Percentiles rank a stretch among this genome's conserved stretches.
Conservation (phyloP, 352 stramenopile species). For the Pythium rhizo-oryzae region DNA sequence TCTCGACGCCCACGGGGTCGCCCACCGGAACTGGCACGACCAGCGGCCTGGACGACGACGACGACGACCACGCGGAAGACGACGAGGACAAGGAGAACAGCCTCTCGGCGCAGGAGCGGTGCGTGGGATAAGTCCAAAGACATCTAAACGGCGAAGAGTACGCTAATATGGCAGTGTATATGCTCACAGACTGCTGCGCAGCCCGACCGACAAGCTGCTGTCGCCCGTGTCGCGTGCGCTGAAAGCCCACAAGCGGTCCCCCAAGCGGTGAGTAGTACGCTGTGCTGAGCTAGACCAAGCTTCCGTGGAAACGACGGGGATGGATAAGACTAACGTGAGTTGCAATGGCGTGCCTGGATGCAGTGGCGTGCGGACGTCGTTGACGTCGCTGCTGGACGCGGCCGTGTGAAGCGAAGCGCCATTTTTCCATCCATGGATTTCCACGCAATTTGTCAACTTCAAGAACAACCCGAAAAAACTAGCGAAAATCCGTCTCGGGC, state of each 20-base stretch:
- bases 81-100: constrained; percentile 15
- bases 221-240: constrained; percentile 62
- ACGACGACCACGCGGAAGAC: neutral
- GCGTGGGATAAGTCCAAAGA: neutral
- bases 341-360: neutral
- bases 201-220: constrained; percentile 69
- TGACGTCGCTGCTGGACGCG: constrained; percentile 23
- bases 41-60: neutral
- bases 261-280: constrained; percentile 28
- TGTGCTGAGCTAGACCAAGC: too few species aligned
- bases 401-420: neutral
- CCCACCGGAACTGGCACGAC: constrained; percentile 1
- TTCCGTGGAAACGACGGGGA: neutral
- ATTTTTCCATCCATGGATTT: constrained; percentile 2
- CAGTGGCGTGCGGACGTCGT: constrained; percentile 25
- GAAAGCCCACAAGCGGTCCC: constrained; percentile 27
- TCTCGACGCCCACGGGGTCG: constrained; percentile 10
- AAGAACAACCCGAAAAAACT: constrained; percentile 10
- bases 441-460: constrained; percentile 8
- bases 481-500: constrained; percentile 1
- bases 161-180: too few species aligned
- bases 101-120: constrained; percentile 17
- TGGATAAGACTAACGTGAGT: neutral
- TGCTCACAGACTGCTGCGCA: constrained; percentile 47
- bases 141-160: too few species aligned